Evolutionary conservation across 2,329 filamentous ascomycete species (phyloP).

Genomic region (Phialophora verrucosa): DNA sequence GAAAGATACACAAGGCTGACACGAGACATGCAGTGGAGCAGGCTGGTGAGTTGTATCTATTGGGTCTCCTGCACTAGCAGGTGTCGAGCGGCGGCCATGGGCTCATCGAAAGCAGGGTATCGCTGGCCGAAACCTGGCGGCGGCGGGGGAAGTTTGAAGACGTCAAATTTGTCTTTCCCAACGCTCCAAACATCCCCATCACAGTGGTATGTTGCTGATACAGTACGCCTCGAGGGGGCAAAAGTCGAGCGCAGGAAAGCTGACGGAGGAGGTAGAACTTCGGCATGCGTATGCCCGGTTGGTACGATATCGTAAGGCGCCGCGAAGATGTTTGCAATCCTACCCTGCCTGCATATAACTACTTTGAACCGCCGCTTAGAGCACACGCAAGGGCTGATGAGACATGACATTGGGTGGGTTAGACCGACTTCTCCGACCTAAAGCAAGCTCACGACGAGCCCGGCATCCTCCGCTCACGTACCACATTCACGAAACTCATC

Average conservation of each 20-base stretch:
- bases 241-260: not conserved
- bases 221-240: not conserved
- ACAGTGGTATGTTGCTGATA: slow-evolving; percentile 65
- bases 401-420: not conserved
- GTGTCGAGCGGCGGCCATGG: not conserved
- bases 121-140: slow-evolving; percentile 85
- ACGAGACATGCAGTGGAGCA: slow-evolving; percentile 49
- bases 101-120: slow-evolving; percentile 57
- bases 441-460: slow-evolving; percentile 58
- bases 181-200: slow-evolving; percentile 85
- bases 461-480: slow-evolving; percentile 74
- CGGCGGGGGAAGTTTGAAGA: slow-evolving; percentile 79
- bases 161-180: slow-evolving; percentile 92
- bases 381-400: slow-evolving; percentile 6
- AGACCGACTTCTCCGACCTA: slow-evolving; percentile 52
- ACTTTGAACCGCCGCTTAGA: slow-evolving; percentile 2
- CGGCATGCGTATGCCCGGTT: slow-evolving; percentile 40
- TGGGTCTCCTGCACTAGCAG: not conserved
- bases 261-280: slow-evolving; percentile 34
- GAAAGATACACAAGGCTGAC: slow-evolving; percentile 26
- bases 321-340: slow-evolving; percentile 46
- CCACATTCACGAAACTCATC: slow-evolving; percentile 80
- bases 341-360: not conserved
- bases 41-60: slow-evolving; percentile 49
- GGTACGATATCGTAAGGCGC: slow-evolving; percentile 57